These are phyloP conservation scores for Seiridium cupressi DNA, from an alignment of 2,329 filamentous ascomycete species.

Conservation along the genomic window DNA sequence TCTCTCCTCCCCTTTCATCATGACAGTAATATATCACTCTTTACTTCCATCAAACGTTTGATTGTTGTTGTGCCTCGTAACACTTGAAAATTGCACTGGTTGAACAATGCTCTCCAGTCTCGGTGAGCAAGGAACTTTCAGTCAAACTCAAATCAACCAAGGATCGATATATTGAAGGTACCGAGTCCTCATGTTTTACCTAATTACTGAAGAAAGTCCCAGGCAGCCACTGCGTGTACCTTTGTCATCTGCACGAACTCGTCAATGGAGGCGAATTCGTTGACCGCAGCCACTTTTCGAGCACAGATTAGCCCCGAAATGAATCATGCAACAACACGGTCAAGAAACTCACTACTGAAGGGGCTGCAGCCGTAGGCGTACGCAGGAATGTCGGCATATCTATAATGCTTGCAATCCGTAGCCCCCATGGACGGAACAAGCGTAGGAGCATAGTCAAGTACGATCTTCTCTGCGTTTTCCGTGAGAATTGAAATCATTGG, in stretches of 20 bases:
- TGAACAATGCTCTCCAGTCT: too few species aligned
- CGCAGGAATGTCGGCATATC: not conserved
- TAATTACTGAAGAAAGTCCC: not conserved
- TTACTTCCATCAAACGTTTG: too few species aligned
- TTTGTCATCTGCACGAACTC: not conserved
- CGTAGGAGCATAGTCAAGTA: not conserved
- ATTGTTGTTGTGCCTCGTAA: too few species aligned
- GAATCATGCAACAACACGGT: not conserved
- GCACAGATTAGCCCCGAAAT: not conserved
- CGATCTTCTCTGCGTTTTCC: not conserved
- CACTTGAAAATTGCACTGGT: not conserved
- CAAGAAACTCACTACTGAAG: not conserved
- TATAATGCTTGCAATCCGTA: slow-evolving; percentile 2
- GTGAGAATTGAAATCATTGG: not conserved
- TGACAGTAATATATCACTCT: too few species aligned
- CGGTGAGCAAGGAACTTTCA: too few species aligned
- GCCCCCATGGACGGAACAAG: not conserved
- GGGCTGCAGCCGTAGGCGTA: not conserved
- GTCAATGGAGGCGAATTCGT: not conserved
- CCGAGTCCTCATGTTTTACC: too few species aligned
- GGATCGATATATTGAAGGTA: not conserved
- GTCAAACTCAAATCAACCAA: not conserved
- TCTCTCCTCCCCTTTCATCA: too few species aligned
- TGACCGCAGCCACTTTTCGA: not conserved
- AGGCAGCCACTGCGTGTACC: not conserved